phyloP scores from a whole-genome alignment of 208 protist species.

The Leishmania martiniquensis region DNA sequence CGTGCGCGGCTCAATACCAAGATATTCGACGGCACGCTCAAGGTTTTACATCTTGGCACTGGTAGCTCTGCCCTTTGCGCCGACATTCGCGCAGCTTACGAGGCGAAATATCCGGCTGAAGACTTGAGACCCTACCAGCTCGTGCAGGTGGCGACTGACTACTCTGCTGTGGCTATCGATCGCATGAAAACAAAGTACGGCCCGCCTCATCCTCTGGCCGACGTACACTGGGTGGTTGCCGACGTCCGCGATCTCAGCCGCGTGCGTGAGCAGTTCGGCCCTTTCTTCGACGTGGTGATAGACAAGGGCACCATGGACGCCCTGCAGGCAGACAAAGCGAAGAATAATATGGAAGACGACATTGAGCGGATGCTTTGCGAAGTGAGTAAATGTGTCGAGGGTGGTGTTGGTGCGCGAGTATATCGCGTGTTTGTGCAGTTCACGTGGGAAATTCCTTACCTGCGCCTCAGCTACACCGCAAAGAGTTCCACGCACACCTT shows the following conservation, averaged over 20 bases:
- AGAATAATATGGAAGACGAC: slow-evolving; percentile 49
- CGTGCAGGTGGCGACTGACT: slow-evolving; percentile 84
- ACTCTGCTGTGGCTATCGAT: slow-evolving; percentile 79
- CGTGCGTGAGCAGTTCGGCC: slow-evolving; percentile 44
- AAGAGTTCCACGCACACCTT: slow-evolving; percentile 41
- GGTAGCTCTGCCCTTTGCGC: slow-evolving; percentile 79
- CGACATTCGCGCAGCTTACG: slow-evolving; percentile 54
- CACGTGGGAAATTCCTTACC: slow-evolving; percentile 84
- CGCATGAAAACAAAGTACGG: slow-evolving; percentile 64
- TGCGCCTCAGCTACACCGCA: slow-evolving; percentile 73
- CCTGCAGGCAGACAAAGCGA: slow-evolving; percentile 66
- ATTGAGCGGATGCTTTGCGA: slow-evolving; percentile 72
- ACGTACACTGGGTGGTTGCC: slow-evolving; percentile 73
- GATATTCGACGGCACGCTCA: slow-evolving; percentile 18
- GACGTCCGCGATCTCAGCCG: slow-evolving; percentile 72
- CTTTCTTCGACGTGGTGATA: slow-evolving; percentile 75
- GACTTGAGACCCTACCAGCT: slow-evolving; percentile 34
- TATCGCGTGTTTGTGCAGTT: slow-evolving; percentile 78
- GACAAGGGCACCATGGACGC: slow-evolving; percentile 92
- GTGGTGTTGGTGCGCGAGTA: not conserved
- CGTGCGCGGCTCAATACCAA: not conserved
- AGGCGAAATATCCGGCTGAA: slow-evolving; percentile 16
- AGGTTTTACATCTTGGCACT: slow-evolving; percentile 80
- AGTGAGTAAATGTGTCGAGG: slow-evolving; percentile 53
- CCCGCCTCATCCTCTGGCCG: not conserved